Conservation (phyloP, 2,329 filamentous ascomycete genomes). For the Tolypocladium guangdongense region DNA sequence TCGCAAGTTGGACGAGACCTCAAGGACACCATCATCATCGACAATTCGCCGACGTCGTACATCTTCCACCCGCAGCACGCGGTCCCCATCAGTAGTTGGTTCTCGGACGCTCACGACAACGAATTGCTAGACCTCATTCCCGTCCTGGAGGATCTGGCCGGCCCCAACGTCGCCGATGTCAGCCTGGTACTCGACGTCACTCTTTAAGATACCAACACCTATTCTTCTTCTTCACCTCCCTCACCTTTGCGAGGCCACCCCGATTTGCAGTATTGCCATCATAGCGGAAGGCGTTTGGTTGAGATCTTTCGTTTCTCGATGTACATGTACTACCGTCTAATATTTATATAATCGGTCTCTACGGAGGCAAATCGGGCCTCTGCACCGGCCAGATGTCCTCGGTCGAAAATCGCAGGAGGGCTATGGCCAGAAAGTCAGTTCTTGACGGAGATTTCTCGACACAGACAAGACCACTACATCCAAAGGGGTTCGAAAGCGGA, state of each 20-base stretch:
- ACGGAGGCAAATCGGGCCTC: not conserved
- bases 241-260: slow-evolving; percentile 19
- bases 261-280: slow-evolving; percentile 28
- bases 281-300: slow-evolving; percentile 48
- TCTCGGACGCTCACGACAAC: slow-evolving; percentile 98
- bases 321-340: slow-evolving; percentile 42
- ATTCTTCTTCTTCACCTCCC: slow-evolving; percentile 17
- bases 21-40: slow-evolving; percentile 97
- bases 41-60: slow-evolving; percentile 98
- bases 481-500: slow-evolving; percentile 18
- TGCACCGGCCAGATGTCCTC: slow-evolving; percentile 1
- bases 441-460: slow-evolving; percentile 9
- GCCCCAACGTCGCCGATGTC: slow-evolving; percentile 82
- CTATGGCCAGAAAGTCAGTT: slow-evolving; percentile 1
- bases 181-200: slow-evolving; percentile 94
- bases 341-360: slow-evolving; percentile 33
- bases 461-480: slow-evolving; percentile 19
- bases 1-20: slow-evolving; percentile 94
- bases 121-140: slow-evolving; percentile 95
- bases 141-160: slow-evolving; percentile 92
- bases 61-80: slow-evolving; percentile 99
- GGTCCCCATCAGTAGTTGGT: slow-evolving; percentile 99
- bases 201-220: slow-evolving; percentile 38
- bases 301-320: slow-evolving; percentile 34
- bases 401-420: slow-evolving; percentile 5